phyloP scores from a whole-genome alignment of 2,329 filamentous ascomycete species.

The Fusarium miscanthi region DNA sequence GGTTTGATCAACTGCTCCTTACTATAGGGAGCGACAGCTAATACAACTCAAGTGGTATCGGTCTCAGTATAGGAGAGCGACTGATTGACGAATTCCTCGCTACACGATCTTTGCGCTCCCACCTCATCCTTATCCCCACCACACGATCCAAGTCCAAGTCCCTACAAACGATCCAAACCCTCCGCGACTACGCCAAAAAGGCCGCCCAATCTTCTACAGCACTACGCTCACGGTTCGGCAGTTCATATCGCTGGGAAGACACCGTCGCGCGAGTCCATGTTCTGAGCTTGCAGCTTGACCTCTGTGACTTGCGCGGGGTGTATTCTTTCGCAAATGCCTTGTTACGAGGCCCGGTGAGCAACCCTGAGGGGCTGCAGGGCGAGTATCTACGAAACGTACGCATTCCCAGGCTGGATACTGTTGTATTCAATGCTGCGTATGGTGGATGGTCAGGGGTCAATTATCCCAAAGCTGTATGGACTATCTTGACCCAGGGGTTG shows the following conservation, averaged over 20 bases:
- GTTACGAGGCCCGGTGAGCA: conserved; percentile 57
- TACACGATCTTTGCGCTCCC: conserved; percentile 71
- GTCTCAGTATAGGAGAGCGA: conserved; percentile 83
- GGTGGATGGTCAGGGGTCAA: conserved; percentile 86
- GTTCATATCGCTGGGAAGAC: conserved; percentile 50
- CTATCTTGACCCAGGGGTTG: conserved; percentile 68
- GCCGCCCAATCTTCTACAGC: conserved; percentile 53
- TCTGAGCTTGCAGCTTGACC: conserved; percentile 67
- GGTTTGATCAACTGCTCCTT: conserved; percentile 60
- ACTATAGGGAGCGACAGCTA: not conserved
- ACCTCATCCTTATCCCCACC: conserved; percentile 84
- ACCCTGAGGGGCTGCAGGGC: conserved; percentile 54
- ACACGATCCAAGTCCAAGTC: conserved; percentile 82
- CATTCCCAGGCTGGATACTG: conserved; percentile 78
- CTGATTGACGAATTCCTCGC: conserved; percentile 90
- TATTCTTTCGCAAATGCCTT: conserved; percentile 61
- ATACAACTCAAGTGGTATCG: conserved; percentile 75
- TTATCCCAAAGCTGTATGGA: conserved; percentile 69
- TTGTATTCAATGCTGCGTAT: conserved; percentile 89
- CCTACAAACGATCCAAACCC: conserved; percentile 72
- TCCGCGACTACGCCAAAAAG: conserved; percentile 69
- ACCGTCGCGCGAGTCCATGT: conserved; percentile 66
- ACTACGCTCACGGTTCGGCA: conserved; percentile 53
- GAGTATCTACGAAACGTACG: conserved; percentile 57
- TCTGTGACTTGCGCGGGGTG: conserved; percentile 67